Evolutionary conservation across 2,329 filamentous ascomycete genomes (phyloP).

Genomic region (Paracamarosporium sp.): DNA sequence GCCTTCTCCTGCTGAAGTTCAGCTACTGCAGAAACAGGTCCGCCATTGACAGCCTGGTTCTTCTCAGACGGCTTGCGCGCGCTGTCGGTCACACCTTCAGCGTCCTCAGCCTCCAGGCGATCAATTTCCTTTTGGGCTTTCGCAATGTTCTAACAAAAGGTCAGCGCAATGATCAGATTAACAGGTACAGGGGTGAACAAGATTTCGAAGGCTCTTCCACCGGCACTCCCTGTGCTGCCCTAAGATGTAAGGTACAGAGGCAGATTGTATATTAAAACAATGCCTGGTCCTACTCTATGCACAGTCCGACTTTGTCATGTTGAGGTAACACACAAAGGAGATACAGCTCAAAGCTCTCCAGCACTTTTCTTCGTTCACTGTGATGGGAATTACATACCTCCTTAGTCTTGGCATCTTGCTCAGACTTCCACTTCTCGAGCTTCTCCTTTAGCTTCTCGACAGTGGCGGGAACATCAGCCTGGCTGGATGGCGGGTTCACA

Average conservation of each 20-base stretch:
- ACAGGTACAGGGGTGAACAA: neutral
- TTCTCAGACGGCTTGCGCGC: conserved; percentile 61
- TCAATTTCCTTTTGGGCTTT: conserved; percentile 97
- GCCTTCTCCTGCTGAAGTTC: conserved; percentile 65
- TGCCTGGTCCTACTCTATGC: neutral
- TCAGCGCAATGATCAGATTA: conserved; percentile 16
- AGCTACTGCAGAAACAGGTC: conserved; percentile 57
- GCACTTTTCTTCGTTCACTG: neutral
- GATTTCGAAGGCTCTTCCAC: neutral
- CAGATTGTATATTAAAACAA: neutral
- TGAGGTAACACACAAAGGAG: neutral
- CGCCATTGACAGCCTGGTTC: conserved; percentile 61
- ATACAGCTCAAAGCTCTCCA: no score
- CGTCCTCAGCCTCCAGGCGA: conserved; percentile 76
- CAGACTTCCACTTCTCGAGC: conserved; percentile 86
- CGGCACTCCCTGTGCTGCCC: neutral
- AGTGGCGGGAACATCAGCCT: conserved; percentile 78
- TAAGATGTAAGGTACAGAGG: neutral
- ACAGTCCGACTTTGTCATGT: neutral
- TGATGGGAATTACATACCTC: conserved; percentile 67
- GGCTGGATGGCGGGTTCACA: conserved; percentile 86
- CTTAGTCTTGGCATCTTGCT: conserved; percentile 88
- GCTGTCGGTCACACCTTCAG: conserved; percentile 60
- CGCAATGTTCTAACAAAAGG: conserved; percentile 78
- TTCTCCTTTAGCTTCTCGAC: conserved; percentile 93